Evolutionary conservation across 371 early-diverging fungal species (phyloP).

Genomic region (Syncephalis plumigaleata): DNA sequence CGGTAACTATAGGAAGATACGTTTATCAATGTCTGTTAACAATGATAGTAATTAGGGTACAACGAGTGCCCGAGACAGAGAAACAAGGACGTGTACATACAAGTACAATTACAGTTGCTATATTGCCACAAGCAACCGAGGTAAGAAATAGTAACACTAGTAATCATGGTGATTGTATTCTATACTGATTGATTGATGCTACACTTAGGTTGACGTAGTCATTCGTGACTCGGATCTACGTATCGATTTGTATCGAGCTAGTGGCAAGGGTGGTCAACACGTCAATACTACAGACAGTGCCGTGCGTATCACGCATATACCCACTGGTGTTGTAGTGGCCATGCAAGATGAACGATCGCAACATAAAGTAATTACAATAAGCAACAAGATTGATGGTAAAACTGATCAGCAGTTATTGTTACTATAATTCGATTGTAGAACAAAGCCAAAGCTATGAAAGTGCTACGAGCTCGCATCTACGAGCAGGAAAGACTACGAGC

Average conservation of each 20-base stretch:
- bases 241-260: slow-evolving; percentile 60
- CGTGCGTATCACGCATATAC: slow-evolving; percentile 82
- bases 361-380: slow-evolving; percentile 25
- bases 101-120: slow-evolving; percentile 70
- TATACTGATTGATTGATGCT: not conserved
- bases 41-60: slow-evolving; percentile 27
- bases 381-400: not conserved
- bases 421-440: slow-evolving; percentile 25
- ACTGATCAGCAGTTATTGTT: no score
- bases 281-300: slow-evolving; percentile 94
- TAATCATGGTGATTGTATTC: no score
- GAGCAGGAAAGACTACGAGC: slow-evolving; percentile 45
- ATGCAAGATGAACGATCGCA: slow-evolving; percentile 88
- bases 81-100: slow-evolving; percentile 71
- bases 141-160: no score
- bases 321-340: slow-evolving; percentile 73
- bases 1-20: slow-evolving; percentile 19
- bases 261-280: slow-evolving; percentile 79
- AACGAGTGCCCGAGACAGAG: slow-evolving; percentile 72
- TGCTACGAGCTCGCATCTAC: slow-evolving; percentile 62
- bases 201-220: slow-evolving; percentile 34
- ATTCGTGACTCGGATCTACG: slow-evolving; percentile 50
- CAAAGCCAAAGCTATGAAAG: slow-evolving; percentile 68
- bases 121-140: slow-evolving; percentile 58
- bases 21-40: not conserved